A percentile compares a stretch with the other conserved stretches of the same genome.
These are phyloP conservation scores for Neonothopanus nambi DNA, from an alignment of 1,284 basidiomycete genomes.

Conservation along the genomic window DNA sequence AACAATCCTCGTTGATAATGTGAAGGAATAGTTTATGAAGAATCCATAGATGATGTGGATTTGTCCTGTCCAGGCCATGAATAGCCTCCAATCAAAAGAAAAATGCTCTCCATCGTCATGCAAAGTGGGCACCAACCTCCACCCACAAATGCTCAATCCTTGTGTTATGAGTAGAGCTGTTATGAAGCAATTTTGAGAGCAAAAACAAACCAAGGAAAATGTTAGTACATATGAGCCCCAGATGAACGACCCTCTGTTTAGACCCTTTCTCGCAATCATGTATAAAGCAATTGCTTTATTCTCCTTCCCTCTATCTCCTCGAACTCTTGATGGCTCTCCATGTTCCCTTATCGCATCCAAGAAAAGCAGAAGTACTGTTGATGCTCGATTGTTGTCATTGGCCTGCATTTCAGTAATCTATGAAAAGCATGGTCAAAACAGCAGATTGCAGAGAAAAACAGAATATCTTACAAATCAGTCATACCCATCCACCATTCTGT, in stretches of 20 bases:
- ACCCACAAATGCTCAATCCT: constrained; percentile 46
- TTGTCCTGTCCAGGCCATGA: constrained; percentile 32
- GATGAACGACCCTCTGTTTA: constrained; percentile 30
- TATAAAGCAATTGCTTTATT: constrained; percentile 30
- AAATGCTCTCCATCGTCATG: constrained; percentile 38
- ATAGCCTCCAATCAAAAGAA: constrained; percentile 36
- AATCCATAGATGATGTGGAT: constrained; percentile 42
- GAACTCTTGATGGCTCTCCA: constrained; percentile 34
- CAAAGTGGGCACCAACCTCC: constrained; percentile 39
- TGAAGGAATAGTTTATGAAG: constrained; percentile 42
- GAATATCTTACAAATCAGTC: constrained; percentile 33
- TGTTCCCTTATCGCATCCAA: constrained; percentile 26
- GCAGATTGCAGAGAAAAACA: neutral
- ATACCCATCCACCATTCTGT: constrained; percentile 47
- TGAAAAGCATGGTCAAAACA: neutral
- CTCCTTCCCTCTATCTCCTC: constrained; percentile 41
- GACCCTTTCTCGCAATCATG: constrained; percentile 30
- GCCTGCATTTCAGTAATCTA: constrained; percentile 36
- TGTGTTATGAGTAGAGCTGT: constrained; percentile 35
- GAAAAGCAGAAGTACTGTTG: constrained; percentile 39
- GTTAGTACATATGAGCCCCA: constrained; percentile 31
- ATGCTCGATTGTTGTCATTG: constrained; percentile 38
- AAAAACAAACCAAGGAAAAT: no score
- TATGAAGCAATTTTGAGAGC: no score
- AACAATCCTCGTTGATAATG: constrained; percentile 38